Conservation (phyloP, 2,329 filamentous ascomycete species). For the Pezicula radicicola region DNA sequence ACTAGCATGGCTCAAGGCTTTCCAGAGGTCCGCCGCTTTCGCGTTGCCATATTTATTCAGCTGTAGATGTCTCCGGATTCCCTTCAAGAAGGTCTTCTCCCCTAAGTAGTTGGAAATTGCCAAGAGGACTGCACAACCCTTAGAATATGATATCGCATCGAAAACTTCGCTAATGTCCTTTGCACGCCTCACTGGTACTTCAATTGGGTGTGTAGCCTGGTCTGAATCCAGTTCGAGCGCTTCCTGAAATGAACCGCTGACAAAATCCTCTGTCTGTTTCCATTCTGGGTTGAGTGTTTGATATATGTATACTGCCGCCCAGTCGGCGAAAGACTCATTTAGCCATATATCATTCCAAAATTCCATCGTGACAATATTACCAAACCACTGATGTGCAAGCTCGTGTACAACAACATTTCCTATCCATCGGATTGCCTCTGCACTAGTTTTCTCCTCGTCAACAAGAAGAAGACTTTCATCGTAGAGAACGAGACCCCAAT, state of each 20-base stretch:
- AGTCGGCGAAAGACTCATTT: too few species aligned
- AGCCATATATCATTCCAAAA: too few species aligned
- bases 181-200: slow-evolving; percentile 91
- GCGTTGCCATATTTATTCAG: slow-evolving; percentile 98
- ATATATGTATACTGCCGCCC: neutral
- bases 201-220: slow-evolving; percentile 92
- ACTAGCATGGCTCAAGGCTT: slow-evolving; percentile 80
- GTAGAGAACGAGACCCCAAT: too few species aligned
- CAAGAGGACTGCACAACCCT: slow-evolving; percentile 90
- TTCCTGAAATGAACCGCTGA: slow-evolving; percentile 38
- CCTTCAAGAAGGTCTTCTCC: slow-evolving; percentile 89
- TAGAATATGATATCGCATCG: slow-evolving; percentile 95
- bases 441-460: slow-evolving; percentile 87
- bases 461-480: slow-evolving; percentile 54
- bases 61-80: slow-evolving; percentile 85
- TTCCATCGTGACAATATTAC: slow-evolving; percentile 96
- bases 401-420: slow-evolving; percentile 97
- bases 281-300: neutral
- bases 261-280: neutral
- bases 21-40: slow-evolving; percentile 86
- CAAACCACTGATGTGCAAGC: slow-evolving; percentile 96
- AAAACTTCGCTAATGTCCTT: slow-evolving; percentile 99
- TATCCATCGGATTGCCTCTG: slow-evolving; percentile 85
- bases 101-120: slow-evolving; percentile 97
- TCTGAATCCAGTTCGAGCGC: slow-evolving; percentile 85